A percentile compares a stretch with the other conserved stretches of the same genome.
phyloP scores from a whole-genome alignment of 2,329 filamentous ascomycete species.

The Clarireedia homoeocarpa region DNA sequence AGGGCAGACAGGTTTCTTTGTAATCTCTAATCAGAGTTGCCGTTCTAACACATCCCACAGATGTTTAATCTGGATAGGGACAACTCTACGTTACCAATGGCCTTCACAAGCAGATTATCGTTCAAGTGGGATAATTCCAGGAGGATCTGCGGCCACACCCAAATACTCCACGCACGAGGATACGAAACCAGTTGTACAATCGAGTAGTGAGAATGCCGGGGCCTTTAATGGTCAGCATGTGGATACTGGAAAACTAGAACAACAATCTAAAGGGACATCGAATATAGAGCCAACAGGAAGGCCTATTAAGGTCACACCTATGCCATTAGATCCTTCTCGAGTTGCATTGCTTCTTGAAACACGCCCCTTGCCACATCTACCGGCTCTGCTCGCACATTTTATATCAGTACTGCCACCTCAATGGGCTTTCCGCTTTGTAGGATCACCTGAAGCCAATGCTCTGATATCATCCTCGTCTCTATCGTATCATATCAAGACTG shows the following conservation, averaged over 20 bases:
- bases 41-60: neutral
- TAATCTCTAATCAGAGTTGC: neutral
- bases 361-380: slow-evolving; percentile 40
- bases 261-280: neutral
- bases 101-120: neutral
- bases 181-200: neutral
- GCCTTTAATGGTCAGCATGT: neutral
- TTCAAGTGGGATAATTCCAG: neutral
- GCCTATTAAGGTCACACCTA: neutral
- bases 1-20: neutral
- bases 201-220: neutral
- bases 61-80: neutral
- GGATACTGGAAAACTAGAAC: neutral
- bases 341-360: slow-evolving; percentile 49
- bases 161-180: neutral
- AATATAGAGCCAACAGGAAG: neutral
- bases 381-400: slow-evolving; percentile 47
- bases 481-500: slow-evolving; percentile 30
- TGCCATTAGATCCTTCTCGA: slow-evolving; percentile 38
- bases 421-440: slow-evolving; percentile 50
- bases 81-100: neutral
- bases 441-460: slow-evolving; percentile 37
- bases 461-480: slow-evolving; percentile 35
- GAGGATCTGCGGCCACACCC: neutral
- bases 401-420: slow-evolving; percentile 46